Evolutionary conservation across 1,284 basidiomycete species (phyloP), one percentile per base, ranked within the genome.

Genomic region (Cutaneotrichosporon dermatis): DNA sequence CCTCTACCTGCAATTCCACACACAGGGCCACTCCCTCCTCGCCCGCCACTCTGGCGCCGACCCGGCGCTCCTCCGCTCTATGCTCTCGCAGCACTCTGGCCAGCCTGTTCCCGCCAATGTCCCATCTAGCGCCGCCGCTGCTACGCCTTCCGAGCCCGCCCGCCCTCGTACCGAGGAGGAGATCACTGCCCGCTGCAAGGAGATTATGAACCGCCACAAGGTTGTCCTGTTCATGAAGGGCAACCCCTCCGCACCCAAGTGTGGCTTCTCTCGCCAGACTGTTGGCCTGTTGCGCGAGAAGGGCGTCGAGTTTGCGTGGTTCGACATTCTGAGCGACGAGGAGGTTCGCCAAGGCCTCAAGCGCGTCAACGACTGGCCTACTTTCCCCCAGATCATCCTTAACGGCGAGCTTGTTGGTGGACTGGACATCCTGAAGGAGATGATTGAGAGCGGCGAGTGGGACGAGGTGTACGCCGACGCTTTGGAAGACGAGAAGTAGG

Each of bases 191-290:
- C 70, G 82, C 65, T 83, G 82, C 69, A 68, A 78, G 39, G 75
- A 80, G 65, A 68, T 90, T 79, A 90, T 90, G 83, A 81, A 81
- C 66, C 80, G 82, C 69, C 79, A 79, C 69, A 82, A 81, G 64
- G 81, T 85, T 57, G 78, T 99, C 58, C 79, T 99, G 59, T 98
- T 99, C 83, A 99, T 99, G 94, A 99, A 99, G 80, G 96, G 95
- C 25, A 88, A 86, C 64, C 90, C 91, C 0, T 85, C 88, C 50
- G 82, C 83, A 34, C 96, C 92, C 2, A 86, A 90, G 63, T 95
- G 95, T 68, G 96, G 88, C 8, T 89, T 89, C 78, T 87, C 85
- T 52, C 81, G 87, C 44, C 83, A 86, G 77, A 87, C 86, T 11
- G 86, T 88, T 53, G 84, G 80, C 11, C 76, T 89, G 35, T 77